These are phyloP conservation scores for Pseudogymnoascus sp. DNA, from an alignment of 2,329 filamentous ascomycete genomes.

Conservation along the genomic window DNA sequence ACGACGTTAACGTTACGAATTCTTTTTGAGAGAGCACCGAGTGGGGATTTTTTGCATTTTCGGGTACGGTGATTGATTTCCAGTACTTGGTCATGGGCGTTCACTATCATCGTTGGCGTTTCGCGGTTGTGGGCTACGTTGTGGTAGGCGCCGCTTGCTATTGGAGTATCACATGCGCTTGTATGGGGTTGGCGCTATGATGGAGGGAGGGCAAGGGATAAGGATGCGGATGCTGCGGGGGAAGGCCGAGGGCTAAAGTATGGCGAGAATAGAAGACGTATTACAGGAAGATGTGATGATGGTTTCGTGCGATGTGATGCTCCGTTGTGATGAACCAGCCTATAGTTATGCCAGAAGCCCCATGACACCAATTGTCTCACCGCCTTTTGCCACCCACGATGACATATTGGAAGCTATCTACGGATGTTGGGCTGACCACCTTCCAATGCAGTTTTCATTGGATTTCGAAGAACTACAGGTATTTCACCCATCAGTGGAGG, in stretches of 20 bases:
- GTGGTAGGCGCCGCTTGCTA: background rate
- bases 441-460: background rate
- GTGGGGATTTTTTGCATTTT: conserved; percentile 6
- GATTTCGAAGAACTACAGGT: background rate
- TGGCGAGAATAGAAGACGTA: conserved; percentile 4
- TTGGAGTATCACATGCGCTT: conserved; percentile 7
- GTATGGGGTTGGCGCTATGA: conserved; percentile 1
- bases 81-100: conserved; percentile 4
- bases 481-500: background rate
- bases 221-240: background rate
- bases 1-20: conserved; percentile 9
- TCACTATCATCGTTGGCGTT: background rate
- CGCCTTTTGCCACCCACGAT: conserved; percentile 9
- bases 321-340: background rate
- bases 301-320: background rate
- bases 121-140: background rate
- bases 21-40: conserved; percentile 7
- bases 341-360: background rate
- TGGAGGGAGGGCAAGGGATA: background rate
- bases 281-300: background rate
- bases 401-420: background rate
- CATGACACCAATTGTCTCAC: conserved; percentile 1
- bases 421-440: background rate
- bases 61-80: conserved; percentile 2
- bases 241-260: background rate